A percentile compares a stretch with the other conserved stretches of the same genome.
These are phyloP conservation scores for Begonia fuchsioides DNA, from an alignment of 306 rosid species.

Conservation along the genomic window DNA sequence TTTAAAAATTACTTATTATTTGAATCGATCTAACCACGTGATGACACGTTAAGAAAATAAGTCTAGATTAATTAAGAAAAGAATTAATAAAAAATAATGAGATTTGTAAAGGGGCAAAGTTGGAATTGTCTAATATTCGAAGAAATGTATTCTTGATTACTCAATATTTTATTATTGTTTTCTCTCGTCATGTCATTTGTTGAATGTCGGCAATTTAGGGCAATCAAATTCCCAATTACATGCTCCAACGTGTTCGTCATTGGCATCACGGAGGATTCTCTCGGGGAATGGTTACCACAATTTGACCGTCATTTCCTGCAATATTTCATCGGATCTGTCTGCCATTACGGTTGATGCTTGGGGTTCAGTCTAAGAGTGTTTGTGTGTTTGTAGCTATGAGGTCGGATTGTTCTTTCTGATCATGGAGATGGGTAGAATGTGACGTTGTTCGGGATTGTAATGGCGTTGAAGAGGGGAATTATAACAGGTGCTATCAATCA, in stretches of 20 bases:
- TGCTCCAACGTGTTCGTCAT: conserved; percentile 1
- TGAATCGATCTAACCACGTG: too few relatives aligned
- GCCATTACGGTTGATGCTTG: background rate
- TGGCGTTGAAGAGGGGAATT: conserved; percentile 47
- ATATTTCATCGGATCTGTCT: conserved; percentile 1
- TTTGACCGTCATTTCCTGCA: too few relatives aligned
- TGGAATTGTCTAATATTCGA: too few relatives aligned
- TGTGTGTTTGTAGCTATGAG: background rate
- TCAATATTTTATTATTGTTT: too few relatives aligned
- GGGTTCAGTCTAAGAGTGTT: background rate
- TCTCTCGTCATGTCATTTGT: too few relatives aligned
- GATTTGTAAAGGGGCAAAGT: too few relatives aligned
- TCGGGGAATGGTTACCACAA: background rate
- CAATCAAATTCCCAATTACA: background rate
- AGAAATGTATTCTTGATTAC: too few relatives aligned
- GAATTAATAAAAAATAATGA: too few relatives aligned
- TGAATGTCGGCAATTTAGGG: too few relatives aligned
- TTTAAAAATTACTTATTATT: too few relatives aligned
- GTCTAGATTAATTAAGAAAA: too few relatives aligned
- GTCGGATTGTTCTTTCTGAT: conserved; percentile 5
- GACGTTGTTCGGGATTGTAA: conserved; percentile 22
- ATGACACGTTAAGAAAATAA: too few relatives aligned
- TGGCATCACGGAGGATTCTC: background rate
- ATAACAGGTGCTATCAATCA: conserved; percentile 10
- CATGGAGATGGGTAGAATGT: conserved; percentile 17